phyloP scores from a whole-genome alignment of 2,329 filamentous ascomycete species.

The Penicillium sp. region DNA sequence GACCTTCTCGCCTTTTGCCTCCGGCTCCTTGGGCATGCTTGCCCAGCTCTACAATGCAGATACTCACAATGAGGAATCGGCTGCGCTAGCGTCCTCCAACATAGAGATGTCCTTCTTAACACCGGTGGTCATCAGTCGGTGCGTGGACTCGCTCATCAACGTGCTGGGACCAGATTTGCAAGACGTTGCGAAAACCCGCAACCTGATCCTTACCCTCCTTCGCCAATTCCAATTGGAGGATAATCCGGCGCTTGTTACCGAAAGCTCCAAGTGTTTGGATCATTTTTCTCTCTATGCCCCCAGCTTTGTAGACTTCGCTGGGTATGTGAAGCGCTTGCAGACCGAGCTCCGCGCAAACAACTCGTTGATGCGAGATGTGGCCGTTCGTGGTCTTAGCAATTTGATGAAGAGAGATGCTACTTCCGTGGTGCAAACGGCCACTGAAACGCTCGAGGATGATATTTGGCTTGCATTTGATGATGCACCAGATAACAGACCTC shows the following conservation, averaged over 20 bases:
- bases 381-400: slow-evolving; percentile 86
- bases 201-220: slow-evolving; percentile 85
- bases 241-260: slow-evolving; percentile 68
- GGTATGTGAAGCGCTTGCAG: slow-evolving; percentile 83
- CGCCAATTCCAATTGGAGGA: slow-evolving; percentile 78
- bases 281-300: slow-evolving; percentile 92
- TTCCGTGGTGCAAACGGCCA: slow-evolving; percentile 75
- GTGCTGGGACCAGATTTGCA: slow-evolving; percentile 94
- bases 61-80: slow-evolving; percentile 82
- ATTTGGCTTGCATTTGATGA: slow-evolving; percentile 88
- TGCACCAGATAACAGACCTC: slow-evolving; percentile 71
- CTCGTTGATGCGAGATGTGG: slow-evolving; percentile 71
- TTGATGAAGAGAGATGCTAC: slow-evolving; percentile 91
- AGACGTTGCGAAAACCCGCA: slow-evolving; percentile 86
- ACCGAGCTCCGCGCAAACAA: slow-evolving; percentile 71
- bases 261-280: slow-evolving; percentile 80
- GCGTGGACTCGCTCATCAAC: slow-evolving; percentile 93
- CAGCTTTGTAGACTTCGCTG: slow-evolving; percentile 77
- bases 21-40: slow-evolving; percentile 88
- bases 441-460: slow-evolving; percentile 81
- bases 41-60: slow-evolving; percentile 91
- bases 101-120: slow-evolving; percentile 84
- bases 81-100: slow-evolving; percentile 81
- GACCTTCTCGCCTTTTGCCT: slow-evolving; percentile 87
- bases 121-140: slow-evolving; percentile 78